phyloP scores from a whole-genome alignment of 352 stramenopile genomes.

The Phytophthora citricola region DNA sequence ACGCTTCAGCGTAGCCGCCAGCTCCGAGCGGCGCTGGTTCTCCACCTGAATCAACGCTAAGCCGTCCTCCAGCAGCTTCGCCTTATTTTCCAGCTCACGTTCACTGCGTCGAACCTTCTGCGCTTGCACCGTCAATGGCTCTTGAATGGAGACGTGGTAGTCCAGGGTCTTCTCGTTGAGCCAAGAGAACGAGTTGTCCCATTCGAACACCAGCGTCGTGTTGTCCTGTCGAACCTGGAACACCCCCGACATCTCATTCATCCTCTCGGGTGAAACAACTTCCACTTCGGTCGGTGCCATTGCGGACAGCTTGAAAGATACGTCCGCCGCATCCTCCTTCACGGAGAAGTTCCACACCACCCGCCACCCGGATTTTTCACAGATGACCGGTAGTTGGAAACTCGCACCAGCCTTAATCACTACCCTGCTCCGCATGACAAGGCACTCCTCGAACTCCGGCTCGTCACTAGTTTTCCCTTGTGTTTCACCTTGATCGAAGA shows the following conservation, averaged over 20 bases:
- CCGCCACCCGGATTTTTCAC: slow-evolving; percentile 61
- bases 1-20: slow-evolving; percentile 44
- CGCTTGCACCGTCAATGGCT: slow-evolving; percentile 53
- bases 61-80: slow-evolving; percentile 37
- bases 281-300: slow-evolving; percentile 31
- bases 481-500: not conserved
- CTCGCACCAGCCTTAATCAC: slow-evolving; percentile 78
- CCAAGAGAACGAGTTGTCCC: slow-evolving; percentile 89
- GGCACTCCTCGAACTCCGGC: slow-evolving; percentile 66
- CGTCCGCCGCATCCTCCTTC: slow-evolving; percentile 71
- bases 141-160: slow-evolving; percentile 81
- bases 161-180: slow-evolving; percentile 87
- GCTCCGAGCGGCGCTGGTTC: slow-evolving; percentile 34
- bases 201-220: slow-evolving; percentile 69
- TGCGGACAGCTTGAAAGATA: slow-evolving; percentile 57
- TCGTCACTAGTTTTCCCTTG: not conserved
- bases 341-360: slow-evolving; percentile 85
- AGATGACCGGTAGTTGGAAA: slow-evolving; percentile 79
- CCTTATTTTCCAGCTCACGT: slow-evolving; percentile 29
- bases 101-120: slow-evolving; percentile 44
- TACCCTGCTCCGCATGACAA: slow-evolving; percentile 79
- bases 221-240: slow-evolving; percentile 49
- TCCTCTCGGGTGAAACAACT: slow-evolving; percentile 53
- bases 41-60: slow-evolving; percentile 50
- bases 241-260: slow-evolving; percentile 60